Conservation (phyloP, 2,329 filamentous ascomycete genomes). For the Karstenula rhodostoma region DNA sequence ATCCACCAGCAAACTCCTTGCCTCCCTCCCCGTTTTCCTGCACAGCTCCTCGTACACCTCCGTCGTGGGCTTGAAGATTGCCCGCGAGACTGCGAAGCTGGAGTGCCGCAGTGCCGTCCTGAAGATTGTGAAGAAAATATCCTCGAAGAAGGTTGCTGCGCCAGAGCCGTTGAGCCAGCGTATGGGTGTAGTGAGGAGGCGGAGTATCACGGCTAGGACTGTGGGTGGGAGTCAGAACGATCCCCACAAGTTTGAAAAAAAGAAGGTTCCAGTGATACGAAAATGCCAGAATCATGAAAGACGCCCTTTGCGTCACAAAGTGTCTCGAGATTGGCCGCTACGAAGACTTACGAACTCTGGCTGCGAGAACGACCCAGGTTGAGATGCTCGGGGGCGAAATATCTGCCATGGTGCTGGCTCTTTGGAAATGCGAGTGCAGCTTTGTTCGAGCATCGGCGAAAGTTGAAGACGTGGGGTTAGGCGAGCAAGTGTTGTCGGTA, state of each 20-base stretch:
- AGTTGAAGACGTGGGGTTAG: neutral
- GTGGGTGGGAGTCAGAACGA: neutral
- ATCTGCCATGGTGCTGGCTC: neutral
- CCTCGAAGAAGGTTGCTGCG: slow-evolving; percentile 1
- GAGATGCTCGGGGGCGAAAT: neutral
- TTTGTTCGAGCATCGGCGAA: neutral
- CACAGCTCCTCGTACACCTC: neutral
- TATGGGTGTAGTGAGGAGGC: neutral
- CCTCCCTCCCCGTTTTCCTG: neutral
- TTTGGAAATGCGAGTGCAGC: too few species aligned
- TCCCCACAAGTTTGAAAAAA: neutral
- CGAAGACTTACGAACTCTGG: neutral
- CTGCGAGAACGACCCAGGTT: neutral
- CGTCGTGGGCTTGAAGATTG: slow-evolving; percentile 3
- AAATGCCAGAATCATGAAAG: too few species aligned
- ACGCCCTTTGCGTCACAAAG: neutral
- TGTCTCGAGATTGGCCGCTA: neutral
- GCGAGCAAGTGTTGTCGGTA: neutral
- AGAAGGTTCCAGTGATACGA: too few species aligned
- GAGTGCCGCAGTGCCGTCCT: neutral
- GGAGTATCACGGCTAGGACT: neutral
- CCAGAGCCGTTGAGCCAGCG: neutral
- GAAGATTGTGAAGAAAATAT: neutral
- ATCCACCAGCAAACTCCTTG: neutral
- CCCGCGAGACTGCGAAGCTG: neutral